A percentile compares a stretch with the other conserved stretches of the same genome.
Conservation (phyloP, 108 stramenopile species). For the Skeletonema menzelii region DNA sequence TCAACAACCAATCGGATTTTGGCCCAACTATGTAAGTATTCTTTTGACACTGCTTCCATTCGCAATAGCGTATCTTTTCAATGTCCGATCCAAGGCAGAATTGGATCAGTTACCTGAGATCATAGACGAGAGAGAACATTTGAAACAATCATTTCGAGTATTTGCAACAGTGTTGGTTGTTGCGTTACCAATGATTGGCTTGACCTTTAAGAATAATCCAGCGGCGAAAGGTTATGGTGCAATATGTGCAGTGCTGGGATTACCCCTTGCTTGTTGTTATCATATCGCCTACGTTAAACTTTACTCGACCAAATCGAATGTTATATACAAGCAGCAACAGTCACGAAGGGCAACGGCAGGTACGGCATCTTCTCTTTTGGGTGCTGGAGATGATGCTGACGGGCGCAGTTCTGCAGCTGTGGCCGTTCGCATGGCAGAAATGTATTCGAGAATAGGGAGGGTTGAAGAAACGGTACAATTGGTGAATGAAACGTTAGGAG, state of each 20-base stretch:
- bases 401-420: conserved; percentile 14
- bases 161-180: conserved; percentile 5
- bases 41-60: conserved; percentile 8
- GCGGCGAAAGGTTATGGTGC: not conserved
- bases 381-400: not conserved
- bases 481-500: conserved; percentile 17
- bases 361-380: not conserved
- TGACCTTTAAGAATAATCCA: conserved; percentile 6
- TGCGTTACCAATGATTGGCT: conserved; percentile 10
- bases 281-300: conserved; percentile 22
- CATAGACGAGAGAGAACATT: conserved; percentile 8
- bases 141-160: not conserved
- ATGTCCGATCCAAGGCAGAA: conserved; percentile 19
- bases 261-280: conserved; percentile 13
- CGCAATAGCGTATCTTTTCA: conserved; percentile 19
- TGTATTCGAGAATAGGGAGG: conserved; percentile 25
- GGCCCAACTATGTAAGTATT: conserved; percentile 6
- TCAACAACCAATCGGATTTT: conserved; percentile 1
- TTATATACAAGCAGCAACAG: not conserved
- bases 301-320: not conserved
- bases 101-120: conserved; percentile 16
- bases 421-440: conserved; percentile 28
- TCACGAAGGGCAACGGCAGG: not conserved
- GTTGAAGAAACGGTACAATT: not conserved
- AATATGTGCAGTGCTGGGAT: conserved; percentile 11